These are phyloP conservation scores for Lentinula aciculospora DNA, from an alignment of 768 basidiomycete genomes.

Conservation along the genomic window DNA sequence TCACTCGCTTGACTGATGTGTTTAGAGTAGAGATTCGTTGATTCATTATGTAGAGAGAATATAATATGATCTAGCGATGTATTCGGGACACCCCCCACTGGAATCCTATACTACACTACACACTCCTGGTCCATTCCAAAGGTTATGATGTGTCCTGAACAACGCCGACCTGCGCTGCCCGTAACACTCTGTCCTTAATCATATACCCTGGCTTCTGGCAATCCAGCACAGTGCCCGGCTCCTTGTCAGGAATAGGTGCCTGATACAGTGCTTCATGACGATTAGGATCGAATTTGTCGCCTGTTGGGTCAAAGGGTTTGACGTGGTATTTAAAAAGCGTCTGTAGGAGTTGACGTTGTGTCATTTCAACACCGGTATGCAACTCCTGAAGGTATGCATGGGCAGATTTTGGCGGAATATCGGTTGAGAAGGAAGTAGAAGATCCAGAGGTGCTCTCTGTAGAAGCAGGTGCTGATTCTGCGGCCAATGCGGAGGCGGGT, in stretches of 20 bases:
- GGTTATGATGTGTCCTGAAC: constrained; percentile 51
- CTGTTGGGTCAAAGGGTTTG: constrained; percentile 86
- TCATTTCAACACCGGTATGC: constrained; percentile 85
- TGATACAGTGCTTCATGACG: constrained; percentile 93
- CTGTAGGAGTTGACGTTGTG: constrained; percentile 83
- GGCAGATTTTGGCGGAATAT: constrained; percentile 45
- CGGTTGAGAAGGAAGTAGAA: constrained; percentile 22
- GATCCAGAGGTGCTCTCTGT: constrained; percentile 14
- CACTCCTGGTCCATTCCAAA: not conserved
- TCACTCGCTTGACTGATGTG: constrained; percentile 46
- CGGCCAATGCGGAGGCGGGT: constrained; percentile 40
- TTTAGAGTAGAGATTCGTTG: constrained; percentile 87
- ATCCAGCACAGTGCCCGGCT: constrained; percentile 85
- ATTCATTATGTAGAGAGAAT: constrained; percentile 20
- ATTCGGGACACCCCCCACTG: not conserved
- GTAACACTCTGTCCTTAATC: constrained; percentile 89
- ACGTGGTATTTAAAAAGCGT: constrained; percentile 91
- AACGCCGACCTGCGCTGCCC: constrained; percentile 96
- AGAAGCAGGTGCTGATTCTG: constrained; percentile 16
- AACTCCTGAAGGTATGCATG: constrained; percentile 62
- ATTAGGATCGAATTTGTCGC: constrained; percentile 94
- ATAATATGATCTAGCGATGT: not conserved
- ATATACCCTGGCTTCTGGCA: constrained; percentile 89
- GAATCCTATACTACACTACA: not conserved
- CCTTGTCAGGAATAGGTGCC: constrained; percentile 84